A percentile compares a stretch with the other conserved stretches of the same genome.
Evolutionary conservation across 768 basidiomycete species (phyloP).

Genomic region (Russula virescens): DNA sequence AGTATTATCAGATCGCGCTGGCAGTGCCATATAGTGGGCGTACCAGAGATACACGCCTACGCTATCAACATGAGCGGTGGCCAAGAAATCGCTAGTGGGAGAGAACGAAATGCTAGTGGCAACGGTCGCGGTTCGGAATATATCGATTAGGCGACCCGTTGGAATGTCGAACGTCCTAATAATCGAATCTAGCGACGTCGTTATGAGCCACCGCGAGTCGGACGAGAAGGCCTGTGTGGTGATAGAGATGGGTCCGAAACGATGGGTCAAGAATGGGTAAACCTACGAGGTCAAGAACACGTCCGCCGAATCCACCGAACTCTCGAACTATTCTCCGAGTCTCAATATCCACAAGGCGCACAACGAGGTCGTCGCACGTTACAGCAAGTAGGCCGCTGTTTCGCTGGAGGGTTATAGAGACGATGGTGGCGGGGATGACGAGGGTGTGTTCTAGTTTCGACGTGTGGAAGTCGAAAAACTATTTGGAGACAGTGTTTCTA

Average conservation of each 20-base stretch:
- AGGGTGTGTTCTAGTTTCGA: conserved; percentile 66
- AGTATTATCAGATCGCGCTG: conserved; percentile 13
- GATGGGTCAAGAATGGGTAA: neutral
- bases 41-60: conserved; percentile 95
- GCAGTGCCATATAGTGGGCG: conserved; percentile 21
- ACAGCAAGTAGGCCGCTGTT: conserved; percentile 81
- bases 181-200: conserved; percentile 82
- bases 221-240: conserved; percentile 78
- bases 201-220: conserved; percentile 90
- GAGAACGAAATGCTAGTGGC: conserved; percentile 91
- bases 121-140: conserved; percentile 79
- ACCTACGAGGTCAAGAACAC: conserved; percentile 84
- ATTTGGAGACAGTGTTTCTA: neutral
- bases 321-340: conserved; percentile 85
- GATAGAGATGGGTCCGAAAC: neutral
- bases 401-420: conserved; percentile 70
- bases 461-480: conserved; percentile 98
- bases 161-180: conserved; percentile 96
- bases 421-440: conserved; percentile 59
- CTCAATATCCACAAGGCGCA: conserved; percentile 89
- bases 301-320: conserved; percentile 72
- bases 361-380: conserved; percentile 78
- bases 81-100: conserved; percentile 92
- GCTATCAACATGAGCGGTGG: conserved; percentile 90
- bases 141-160: conserved; percentile 87